phyloP scores from a whole-genome alignment of 176 grass and related monocot genomes.

The Alloteropsis semialata region DNA sequence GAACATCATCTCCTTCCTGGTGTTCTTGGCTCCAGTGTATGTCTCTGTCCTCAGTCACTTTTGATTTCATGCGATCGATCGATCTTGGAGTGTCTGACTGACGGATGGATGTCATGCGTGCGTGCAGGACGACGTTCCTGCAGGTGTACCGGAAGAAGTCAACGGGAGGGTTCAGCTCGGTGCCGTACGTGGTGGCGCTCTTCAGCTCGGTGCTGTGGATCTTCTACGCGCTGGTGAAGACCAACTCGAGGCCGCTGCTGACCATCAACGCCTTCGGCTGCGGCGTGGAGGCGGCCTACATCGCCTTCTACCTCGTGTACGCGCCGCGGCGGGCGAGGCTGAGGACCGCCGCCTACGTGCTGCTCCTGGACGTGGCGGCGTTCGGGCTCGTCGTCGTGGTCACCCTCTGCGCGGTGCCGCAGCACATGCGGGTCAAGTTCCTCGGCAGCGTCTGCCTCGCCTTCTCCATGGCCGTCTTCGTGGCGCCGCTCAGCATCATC shows the following conservation, averaged over 20 bases:
- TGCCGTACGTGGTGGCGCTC: slow-evolving; percentile 87
- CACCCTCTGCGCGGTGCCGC: slow-evolving; percentile 33
- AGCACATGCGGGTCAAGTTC: slow-evolving; percentile 40
- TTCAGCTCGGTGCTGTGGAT: slow-evolving; percentile 93
- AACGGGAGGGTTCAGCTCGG: slow-evolving; percentile 76
- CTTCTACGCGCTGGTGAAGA: slow-evolving; percentile 84
- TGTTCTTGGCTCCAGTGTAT: slow-evolving; percentile 90
- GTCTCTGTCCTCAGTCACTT: neutral
- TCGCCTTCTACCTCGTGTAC: slow-evolving; percentile 60
- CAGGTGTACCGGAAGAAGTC: slow-evolving; percentile 68
- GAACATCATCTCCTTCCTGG: slow-evolving; percentile 81
- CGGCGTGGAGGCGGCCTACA: slow-evolving; percentile 66
- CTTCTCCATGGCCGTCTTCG: slow-evolving; percentile 90
- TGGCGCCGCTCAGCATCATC: slow-evolving; percentile 89
- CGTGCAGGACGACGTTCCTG: slow-evolving; percentile 57
- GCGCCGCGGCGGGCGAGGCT: slow-evolving; percentile 44
- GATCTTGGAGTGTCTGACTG: neutral
- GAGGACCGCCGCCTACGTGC: slow-evolving; percentile 47
- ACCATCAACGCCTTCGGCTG: slow-evolving; percentile 80
- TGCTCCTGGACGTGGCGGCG: slow-evolving; percentile 65
- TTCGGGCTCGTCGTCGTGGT: slow-evolving; percentile 54
- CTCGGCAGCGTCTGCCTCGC: slow-evolving; percentile 93
- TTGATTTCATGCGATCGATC: neutral
- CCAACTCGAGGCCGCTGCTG: slow-evolving; percentile 53
- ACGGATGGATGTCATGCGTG: neutral